Conservation (phyloP, 2,329 filamentous ascomycete species). For the Fonsecaea monophora region DNA sequence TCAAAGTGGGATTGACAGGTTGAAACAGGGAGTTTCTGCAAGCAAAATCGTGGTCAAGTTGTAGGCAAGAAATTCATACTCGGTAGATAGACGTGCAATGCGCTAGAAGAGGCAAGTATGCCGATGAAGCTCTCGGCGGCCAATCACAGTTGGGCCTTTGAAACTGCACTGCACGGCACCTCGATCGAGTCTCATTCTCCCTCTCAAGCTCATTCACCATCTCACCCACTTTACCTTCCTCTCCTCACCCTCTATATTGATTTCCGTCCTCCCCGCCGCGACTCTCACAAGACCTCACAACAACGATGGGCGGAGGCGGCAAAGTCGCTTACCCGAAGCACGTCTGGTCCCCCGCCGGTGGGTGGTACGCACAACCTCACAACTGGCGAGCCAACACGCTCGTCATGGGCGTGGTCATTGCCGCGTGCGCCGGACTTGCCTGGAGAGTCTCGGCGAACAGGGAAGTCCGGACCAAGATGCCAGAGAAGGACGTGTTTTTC, state of each 20-base stretch:
- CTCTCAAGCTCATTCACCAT: background rate
- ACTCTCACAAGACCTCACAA: constrained; percentile 6
- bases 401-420: constrained; percentile 71
- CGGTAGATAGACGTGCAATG: background rate
- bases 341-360: constrained; percentile 97
- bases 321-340: constrained; percentile 82
- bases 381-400: constrained; percentile 97
- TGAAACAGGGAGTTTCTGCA: constrained; percentile 51
- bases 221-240: background rate
- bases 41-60: constrained; percentile 53
- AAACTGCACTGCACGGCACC: constrained; percentile 10
- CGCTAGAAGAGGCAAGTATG: constrained; percentile 9
- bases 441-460: constrained; percentile 77
- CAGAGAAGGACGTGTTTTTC: constrained; percentile 77
- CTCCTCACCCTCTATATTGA: background rate
- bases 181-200: constrained; percentile 4
- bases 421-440: constrained; percentile 70
- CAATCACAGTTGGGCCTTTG: constrained; percentile 17
- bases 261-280: background rate
- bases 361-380: constrained; percentile 92
- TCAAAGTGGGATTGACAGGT: constrained; percentile 50
- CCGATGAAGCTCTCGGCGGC: constrained; percentile 13
- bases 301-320: constrained; percentile 74
- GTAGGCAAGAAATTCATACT: background rate
- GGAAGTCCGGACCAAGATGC: constrained; percentile 76